A percentile compares a stretch with the other conserved stretches of the same genome.
Evolutionary conservation across 495 filamentous ascomycete species (phyloP).

Genomic region (Neurospora sp.): DNA sequence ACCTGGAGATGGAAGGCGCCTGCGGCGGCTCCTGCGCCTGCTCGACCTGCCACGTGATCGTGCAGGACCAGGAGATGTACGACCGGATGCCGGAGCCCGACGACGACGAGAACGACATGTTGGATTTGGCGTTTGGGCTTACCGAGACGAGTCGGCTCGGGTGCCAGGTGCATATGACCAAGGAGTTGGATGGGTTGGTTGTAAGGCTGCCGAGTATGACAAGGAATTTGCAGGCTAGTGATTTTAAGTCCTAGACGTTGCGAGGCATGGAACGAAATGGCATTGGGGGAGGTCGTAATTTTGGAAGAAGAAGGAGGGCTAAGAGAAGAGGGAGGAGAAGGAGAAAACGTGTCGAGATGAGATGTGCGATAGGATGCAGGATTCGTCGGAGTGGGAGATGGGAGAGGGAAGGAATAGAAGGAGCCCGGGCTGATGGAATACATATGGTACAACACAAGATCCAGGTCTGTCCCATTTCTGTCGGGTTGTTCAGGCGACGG

Average conservation of each 20-base stretch:
- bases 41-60: conserved; percentile 95
- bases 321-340: too few relatives aligned
- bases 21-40: conserved; percentile 95
- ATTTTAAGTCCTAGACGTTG: conserved; percentile 47
- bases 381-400: too few relatives aligned
- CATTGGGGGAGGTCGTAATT: too few relatives aligned
- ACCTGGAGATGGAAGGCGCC: conserved; percentile 97
- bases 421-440: too few relatives aligned
- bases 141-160: conserved; percentile 95
- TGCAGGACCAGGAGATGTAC: conserved; percentile 71
- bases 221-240: conserved; percentile 88
- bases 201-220: conserved; percentile 89
- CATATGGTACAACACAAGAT: too few relatives aligned
- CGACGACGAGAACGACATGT: conserved; percentile 99
- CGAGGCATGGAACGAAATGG: too few relatives aligned
- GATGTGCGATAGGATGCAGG: too few relatives aligned
- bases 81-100: conserved; percentile 87
- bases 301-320: too few relatives aligned
- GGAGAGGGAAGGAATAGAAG: too few relatives aligned
- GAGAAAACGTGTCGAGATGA: too few relatives aligned
- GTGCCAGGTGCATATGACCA: conserved; percentile 87
- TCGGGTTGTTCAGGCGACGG: background rate
- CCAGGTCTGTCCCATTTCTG: too few relatives aligned
- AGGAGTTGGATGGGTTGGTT: conserved; percentile 75
- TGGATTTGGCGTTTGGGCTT: conserved; percentile 90